A percentile compares a stretch with the other conserved stretches of the same genome.
Evolutionary conservation across 176 grass and related monocot genomes (phyloP).

Genomic region (Oryza brachyantha): DNA sequence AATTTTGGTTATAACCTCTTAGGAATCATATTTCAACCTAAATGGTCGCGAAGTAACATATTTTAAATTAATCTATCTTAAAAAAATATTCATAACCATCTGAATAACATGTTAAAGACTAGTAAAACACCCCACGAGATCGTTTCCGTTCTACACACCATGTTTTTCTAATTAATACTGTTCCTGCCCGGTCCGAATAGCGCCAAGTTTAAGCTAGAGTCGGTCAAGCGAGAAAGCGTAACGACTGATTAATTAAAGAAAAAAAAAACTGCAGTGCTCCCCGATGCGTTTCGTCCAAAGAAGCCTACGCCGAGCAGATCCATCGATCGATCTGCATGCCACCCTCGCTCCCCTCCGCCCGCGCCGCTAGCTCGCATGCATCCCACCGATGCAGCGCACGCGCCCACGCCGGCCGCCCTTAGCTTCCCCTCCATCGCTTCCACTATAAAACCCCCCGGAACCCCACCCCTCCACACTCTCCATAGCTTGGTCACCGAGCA

Average conservation of each 20-base stretch:
- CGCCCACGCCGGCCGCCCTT: too few relatives aligned
- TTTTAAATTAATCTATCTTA: too few relatives aligned
- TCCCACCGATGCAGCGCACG: not conserved
- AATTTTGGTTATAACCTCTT: too few relatives aligned
- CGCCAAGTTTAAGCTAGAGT: not conserved
- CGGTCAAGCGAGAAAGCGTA: not conserved
- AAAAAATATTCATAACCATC: too few relatives aligned
- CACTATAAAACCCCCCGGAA: not conserved
- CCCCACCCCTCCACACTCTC: not conserved
- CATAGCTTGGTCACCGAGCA: not conserved
- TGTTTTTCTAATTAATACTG: too few relatives aligned
- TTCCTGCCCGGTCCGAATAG: not conserved
- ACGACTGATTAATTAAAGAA: too few relatives aligned
- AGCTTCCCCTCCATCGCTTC: not conserved
- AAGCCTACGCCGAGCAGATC: not conserved
- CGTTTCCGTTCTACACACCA: too few relatives aligned
- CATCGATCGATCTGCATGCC: conserved; percentile 37
- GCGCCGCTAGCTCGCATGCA: not conserved
- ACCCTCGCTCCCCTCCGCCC: too few relatives aligned
- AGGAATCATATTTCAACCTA: too few relatives aligned
- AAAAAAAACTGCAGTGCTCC: conserved; percentile 1
- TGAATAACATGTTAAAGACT: too few relatives aligned
- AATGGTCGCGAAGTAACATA: too few relatives aligned
- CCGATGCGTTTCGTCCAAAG: not conserved
- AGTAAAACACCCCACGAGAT: too few relatives aligned